phyloP scores from a whole-genome alignment of 345 rosid genomes.

The Gossypium herbaceum region DNA sequence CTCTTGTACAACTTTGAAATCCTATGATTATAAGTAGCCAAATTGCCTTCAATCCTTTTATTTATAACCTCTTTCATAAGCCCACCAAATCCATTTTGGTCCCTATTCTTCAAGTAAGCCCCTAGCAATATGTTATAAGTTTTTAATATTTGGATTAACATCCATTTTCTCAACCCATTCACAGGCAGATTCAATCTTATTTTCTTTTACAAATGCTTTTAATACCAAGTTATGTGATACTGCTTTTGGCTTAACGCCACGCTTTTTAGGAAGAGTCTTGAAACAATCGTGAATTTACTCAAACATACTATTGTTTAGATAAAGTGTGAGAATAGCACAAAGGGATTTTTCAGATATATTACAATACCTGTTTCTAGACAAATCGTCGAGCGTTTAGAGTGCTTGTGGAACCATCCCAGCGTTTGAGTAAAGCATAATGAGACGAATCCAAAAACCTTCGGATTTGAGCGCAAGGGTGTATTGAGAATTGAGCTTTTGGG shows the following conservation, averaged over 20 bases:
- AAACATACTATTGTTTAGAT: slow-evolving; percentile 20
- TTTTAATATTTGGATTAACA: slow-evolving; percentile 22
- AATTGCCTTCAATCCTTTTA: slow-evolving; percentile 25
- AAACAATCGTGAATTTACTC: slow-evolving; percentile 18
- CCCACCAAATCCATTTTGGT: slow-evolving; percentile 20
- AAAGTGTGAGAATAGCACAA: slow-evolving; percentile 26
- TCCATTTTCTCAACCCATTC: slow-evolving; percentile 32
- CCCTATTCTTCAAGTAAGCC: slow-evolving; percentile 22
- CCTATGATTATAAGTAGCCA: slow-evolving; percentile 22
- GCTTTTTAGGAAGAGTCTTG: slow-evolving; percentile 15
- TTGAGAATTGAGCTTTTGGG: slow-evolving; percentile 1
- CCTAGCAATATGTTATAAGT: slow-evolving; percentile 23
- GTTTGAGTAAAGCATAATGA: slow-evolving; percentile 31
- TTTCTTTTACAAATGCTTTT: slow-evolving; percentile 26
- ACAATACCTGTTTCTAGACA: slow-evolving; percentile 14
- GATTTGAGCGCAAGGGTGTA: slow-evolving; percentile 15
- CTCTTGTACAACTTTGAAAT: slow-evolving; percentile 24
- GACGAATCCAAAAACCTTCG: slow-evolving; percentile 38
- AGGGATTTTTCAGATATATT: slow-evolving; percentile 27
- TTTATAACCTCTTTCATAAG: slow-evolving; percentile 23
- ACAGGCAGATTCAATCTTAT: slow-evolving; percentile 16
- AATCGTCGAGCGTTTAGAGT: slow-evolving; percentile 12
- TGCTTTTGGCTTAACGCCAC: slow-evolving; percentile 20
- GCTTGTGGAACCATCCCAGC: slow-evolving; percentile 33
- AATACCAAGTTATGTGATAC: slow-evolving; percentile 25